Base-by-base conservation (phyloP, 2,329 filamentous ascomycete genomes). In the Epichloe uncinata region DNA sequence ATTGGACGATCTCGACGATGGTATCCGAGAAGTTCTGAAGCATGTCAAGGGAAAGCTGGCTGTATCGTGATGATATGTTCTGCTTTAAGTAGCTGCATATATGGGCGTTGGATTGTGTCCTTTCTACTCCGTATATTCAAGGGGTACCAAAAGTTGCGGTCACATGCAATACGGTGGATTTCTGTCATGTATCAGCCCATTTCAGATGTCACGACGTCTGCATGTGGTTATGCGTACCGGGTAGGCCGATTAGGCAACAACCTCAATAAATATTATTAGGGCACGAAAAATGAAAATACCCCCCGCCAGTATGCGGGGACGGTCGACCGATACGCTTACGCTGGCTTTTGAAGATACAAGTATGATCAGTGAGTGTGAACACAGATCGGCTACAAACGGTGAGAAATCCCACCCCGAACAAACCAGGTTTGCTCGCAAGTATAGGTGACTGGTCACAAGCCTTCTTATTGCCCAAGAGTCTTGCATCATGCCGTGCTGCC, bases 11-110 rank as follows among this genome's bases (percentile, higher is more conserved):
- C 63, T 84, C 42, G 81, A 84, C 58, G 65, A 69, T n/a, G 73
- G 69, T 37, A 73, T 84, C 54, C 67, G 67, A 51, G 70, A 67
- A 7, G 79, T 83, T 1, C 55, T 84, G 55, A 70, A 77, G 57
- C 70, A 77, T 56, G 78, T 73, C 0, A 73, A 67, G 61, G 58
- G 51, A 38, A 65, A 63, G 50, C 49, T 63, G 54, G 47, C 50
- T 48, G 30, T 45, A n/a, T 41, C 44, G 34, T 58, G 44, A 50
- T 11, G n/a, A 3, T 37, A 3, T 3, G n/a, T 37, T 37, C 3
- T 13, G 18, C 5, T 9, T 11, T 18, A 20, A 33, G 8, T 18
- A 35, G 35, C 36, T 18, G 30, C 13, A 22, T 7, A 41, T 35
- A 8, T 13, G 12, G 11, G 18, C 5, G n/a, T 48, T 36, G 33